phyloP scores from a whole-genome alignment of 2,329 filamentous ascomycete species.

The Sporothrix pseudoabietina region DNA sequence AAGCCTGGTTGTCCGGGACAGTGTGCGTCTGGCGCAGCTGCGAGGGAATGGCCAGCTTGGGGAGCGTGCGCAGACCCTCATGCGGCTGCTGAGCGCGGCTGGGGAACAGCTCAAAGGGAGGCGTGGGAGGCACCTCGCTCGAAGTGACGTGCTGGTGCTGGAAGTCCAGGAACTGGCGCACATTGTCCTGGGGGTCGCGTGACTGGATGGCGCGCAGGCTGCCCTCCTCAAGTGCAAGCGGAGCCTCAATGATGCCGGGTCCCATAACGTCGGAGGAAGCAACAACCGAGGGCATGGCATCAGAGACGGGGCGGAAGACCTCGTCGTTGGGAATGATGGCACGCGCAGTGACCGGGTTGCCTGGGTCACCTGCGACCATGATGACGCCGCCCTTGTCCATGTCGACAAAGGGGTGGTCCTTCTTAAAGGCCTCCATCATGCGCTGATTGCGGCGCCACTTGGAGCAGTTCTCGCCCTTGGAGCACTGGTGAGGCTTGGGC shows the following conservation, averaged over 20 bases:
- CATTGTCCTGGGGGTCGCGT: constrained; percentile 87
- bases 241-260: constrained; percentile 56
- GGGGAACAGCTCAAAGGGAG: constrained; percentile 67
- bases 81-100: constrained; percentile 47
- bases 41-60: constrained; percentile 63
- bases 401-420: constrained; percentile 70
- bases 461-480: constrained; percentile 81
- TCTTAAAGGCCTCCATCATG: constrained; percentile 72
- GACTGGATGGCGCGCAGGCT: constrained; percentile 68
- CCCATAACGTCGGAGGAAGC: constrained; percentile 91
- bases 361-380: constrained; percentile 76
- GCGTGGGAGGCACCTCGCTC: constrained; percentile 66
- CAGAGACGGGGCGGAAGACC: constrained; percentile 67
- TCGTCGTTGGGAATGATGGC: constrained; percentile 55
- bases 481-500: constrained; percentile 80
- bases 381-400: constrained; percentile 64
- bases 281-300: constrained; percentile 77
- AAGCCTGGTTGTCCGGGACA: neutral
- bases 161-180: constrained; percentile 86
- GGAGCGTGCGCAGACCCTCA: constrained; percentile 59
- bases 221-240: constrained; percentile 72
- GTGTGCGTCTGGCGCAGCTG: constrained; percentile 32
- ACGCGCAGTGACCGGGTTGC: constrained; percentile 68
- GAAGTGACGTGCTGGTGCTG: constrained; percentile 61
- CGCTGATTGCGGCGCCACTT: constrained; percentile 82